Conservation (phyloP, 306 rosid species). For the apple (Malus domestica) region DNA sequence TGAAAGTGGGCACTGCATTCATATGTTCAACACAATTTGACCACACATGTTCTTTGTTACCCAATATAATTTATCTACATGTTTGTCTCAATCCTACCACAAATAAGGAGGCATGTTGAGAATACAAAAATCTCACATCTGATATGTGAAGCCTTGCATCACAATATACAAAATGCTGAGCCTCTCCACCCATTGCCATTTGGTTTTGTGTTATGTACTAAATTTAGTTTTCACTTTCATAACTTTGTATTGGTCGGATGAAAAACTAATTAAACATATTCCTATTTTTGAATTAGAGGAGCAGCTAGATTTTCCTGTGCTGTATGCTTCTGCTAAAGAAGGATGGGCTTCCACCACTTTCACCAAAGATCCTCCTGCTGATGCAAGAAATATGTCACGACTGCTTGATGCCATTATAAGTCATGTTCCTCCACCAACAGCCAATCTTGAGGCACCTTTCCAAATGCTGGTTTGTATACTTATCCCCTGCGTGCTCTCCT, state of each 20-base stretch:
- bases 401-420: conserved; percentile 75
- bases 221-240: not conserved
- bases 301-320: conserved; percentile 96
- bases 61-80: not conserved
- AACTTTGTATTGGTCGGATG: not conserved
- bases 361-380: conserved; percentile 86
- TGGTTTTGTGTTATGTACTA: not conserved
- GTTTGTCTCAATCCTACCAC: not conserved
- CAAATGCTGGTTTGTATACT: conserved; percentile 88
- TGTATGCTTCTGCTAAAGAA: conserved; percentile 97
- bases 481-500: not conserved
- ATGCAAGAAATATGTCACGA: conserved; percentile 74
- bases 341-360: conserved; percentile 87
- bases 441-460: conserved; percentile 64
- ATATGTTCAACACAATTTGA: not conserved
- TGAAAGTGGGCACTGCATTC: not conserved
- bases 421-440: conserved; percentile 73
- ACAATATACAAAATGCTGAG: not conserved
- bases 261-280: conserved; percentile 7
- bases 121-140: not conserved
- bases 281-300: conserved; percentile 53
- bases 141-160: not conserved
- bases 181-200: not conserved
- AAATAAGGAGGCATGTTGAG: not conserved
- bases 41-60: not conserved